Base-by-base conservation (phyloP, 495 filamentous ascomycete genomes). In the Aspergillus heteromorphus region DNA sequence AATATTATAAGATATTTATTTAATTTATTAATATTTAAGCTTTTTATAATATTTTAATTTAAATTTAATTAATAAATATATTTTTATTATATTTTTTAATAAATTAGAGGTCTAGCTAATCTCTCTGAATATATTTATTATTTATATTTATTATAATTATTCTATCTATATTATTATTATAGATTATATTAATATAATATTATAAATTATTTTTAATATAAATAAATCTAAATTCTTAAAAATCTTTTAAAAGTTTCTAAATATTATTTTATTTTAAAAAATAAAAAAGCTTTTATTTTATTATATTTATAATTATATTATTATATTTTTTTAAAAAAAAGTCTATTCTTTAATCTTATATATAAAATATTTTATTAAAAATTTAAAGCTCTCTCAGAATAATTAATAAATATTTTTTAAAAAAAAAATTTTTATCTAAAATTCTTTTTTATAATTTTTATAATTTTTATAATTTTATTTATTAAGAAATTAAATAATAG, bases 321-420 rank as follows among this genome's bases (percentile, higher is more conserved):
- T 40, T 50, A 50, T 58, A 57, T 49, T 58, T 48, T 23, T n/a
- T n/a, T n/a, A 58, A 14, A 14, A 7, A 49, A n/a, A n/a, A n/a
- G n/a, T n/a, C n/a, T n/a, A n/a, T n/a, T n/a, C n/a, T 40, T 38
- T 58, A 55, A 27, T 34, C 8, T 20, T 45, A 2, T 21, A 45
- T 45, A 45, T 45, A 21, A 23, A 11, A 45, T 21, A 21, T 45
- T 21, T 8, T 45, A 42, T 4, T 18, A 42, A 6, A 18, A 42
- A 2, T 42, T 42, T 18, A 18, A 42, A 18, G 19, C n/a, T 27
- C 23, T 27, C 7, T 27, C 3, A 4, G 7, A 27, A 27, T 27
- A 27, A 27, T 7, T 27, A 27, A 4, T 27, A 4, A 27, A 27
- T 4, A 27, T 4, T 27, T 27, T 27, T 27, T 4, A 27, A 27